A percentile compares a stretch with the other conserved stretches of the same genome.
Conservation (phyloP, 2,329 filamentous ascomycete species). For the Paramyrothecium sp. region DNA sequence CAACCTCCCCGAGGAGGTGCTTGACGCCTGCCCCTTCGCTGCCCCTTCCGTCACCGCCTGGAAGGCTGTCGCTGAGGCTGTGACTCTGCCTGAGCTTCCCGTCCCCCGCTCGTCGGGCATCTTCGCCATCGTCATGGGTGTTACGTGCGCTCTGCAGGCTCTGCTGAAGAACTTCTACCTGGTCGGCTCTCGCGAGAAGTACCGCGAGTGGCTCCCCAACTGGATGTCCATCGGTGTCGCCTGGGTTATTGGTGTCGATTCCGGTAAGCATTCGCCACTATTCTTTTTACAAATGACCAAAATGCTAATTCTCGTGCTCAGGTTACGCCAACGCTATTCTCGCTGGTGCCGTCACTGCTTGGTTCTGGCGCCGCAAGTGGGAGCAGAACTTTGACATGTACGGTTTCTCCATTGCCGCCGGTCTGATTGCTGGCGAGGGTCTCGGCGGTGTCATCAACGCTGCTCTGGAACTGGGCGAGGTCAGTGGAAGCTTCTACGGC, state of each 20-base stretch:
- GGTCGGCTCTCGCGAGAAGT: conserved; percentile 49
- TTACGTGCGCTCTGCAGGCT: conserved; percentile 49
- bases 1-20: conserved; percentile 33
- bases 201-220: conserved; percentile 58
- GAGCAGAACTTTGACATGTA: conserved; percentile 51
- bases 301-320: background rate
- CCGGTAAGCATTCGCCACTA: conserved; percentile 35
- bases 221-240: conserved; percentile 62
- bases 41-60: conserved; percentile 65
- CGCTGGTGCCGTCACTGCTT: conserved; percentile 51
- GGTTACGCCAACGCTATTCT: conserved; percentile 50
- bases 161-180: conserved; percentile 54
- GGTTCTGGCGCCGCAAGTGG: conserved; percentile 53
- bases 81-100: conserved; percentile 54
- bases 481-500: conserved; percentile 20
- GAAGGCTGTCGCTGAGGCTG: conserved; percentile 62
- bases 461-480: conserved; percentile 34
- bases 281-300: background rate
- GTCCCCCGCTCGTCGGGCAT: conserved; percentile 54
- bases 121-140: conserved; percentile 54
- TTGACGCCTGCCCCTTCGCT: conserved; percentile 50
- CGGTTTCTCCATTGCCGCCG: conserved; percentile 58
- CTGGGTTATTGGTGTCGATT: conserved; percentile 55
- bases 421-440: conserved; percentile 62
- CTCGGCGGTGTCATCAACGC: conserved; percentile 62